Conservation (phyloP, 2,329 filamentous ascomycete genomes). For the Metarhizium rileyi region DNA sequence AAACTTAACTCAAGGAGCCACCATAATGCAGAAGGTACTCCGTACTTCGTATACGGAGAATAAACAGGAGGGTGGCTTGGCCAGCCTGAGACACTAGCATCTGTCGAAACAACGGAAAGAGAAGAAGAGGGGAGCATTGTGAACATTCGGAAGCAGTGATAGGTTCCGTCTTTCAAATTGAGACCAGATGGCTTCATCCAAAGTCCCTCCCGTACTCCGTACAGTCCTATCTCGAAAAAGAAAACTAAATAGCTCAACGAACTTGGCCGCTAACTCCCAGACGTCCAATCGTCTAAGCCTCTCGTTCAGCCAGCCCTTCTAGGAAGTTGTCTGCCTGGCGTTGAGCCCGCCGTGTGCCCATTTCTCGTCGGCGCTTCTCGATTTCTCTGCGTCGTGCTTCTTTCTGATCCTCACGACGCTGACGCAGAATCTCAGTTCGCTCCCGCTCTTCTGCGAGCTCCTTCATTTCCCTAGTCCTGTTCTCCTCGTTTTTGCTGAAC, state of each 20-base stretch:
- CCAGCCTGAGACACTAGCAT: neutral
- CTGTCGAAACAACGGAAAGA: neutral
- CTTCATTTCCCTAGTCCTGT: constrained; percentile 62
- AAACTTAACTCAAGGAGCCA: neutral
- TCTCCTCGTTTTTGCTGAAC: constrained; percentile 68
- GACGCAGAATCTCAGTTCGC: constrained; percentile 56
- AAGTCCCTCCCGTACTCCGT: neutral
- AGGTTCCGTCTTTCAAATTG: neutral
- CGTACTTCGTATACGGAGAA: no score
- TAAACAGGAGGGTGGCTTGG: constrained; percentile 1
- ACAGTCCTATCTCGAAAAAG: no score
- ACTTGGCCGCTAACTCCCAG: no score
- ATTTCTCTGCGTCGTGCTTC: constrained; percentile 51
- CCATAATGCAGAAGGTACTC: neutral
- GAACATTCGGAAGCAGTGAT: neutral
- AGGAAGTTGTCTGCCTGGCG: constrained; percentile 66
- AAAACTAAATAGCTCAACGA: no score
- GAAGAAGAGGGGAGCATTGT: neutral
- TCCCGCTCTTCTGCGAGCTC: constrained; percentile 55
- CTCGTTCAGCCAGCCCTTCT: constrained; percentile 35
- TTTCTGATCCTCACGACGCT: constrained; percentile 44
- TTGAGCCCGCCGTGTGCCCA: constrained; percentile 52
- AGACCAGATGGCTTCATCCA: neutral
- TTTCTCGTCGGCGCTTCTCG: constrained; percentile 51
- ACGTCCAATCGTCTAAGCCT: constrained; percentile 3